These are phyloP conservation scores for Blastocystis sp. DNA, from an alignment of 352 stramenopile genomes.

Conservation along the genomic window DNA sequence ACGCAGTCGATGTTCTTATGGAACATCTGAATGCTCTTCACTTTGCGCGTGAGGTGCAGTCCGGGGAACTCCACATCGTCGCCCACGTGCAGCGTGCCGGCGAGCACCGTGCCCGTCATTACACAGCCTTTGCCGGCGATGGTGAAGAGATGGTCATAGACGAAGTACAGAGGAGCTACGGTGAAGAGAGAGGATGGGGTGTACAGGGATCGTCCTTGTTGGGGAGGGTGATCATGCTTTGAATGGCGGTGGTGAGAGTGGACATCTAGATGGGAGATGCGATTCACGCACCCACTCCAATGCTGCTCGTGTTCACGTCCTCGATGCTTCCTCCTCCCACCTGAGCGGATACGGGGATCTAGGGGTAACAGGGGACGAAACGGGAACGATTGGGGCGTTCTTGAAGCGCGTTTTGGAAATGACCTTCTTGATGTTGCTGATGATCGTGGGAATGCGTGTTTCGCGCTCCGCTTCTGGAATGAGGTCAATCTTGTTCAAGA, in stretches of 20 bases:
- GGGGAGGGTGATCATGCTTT: slow-evolving; percentile 20
- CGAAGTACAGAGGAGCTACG: slow-evolving; percentile 83
- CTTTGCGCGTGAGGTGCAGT: slow-evolving; percentile 82
- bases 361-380: slow-evolving; percentile 70
- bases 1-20: slow-evolving; percentile 80
- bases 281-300: slow-evolving; percentile 6
- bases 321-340: slow-evolving; percentile 67
- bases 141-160: slow-evolving; percentile 95
- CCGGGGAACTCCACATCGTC: slow-evolving; percentile 88
- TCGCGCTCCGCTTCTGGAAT: slow-evolving; percentile 78
- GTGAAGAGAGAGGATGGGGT: not conserved
- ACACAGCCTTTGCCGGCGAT: slow-evolving; percentile 94
- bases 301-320: slow-evolving; percentile 50
- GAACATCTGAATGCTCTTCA: slow-evolving; percentile 98
- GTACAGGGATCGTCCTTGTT: slow-evolving; percentile 42
- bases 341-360: slow-evolving; percentile 57
- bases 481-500: slow-evolving; percentile 96
- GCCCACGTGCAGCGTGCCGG: slow-evolving; percentile 81
- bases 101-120: slow-evolving; percentile 89
- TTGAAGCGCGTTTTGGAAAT: slow-evolving; percentile 80
- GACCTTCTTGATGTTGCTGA: slow-evolving; percentile 77
- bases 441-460: slow-evolving; percentile 76
- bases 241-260: not conserved
- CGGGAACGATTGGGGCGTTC: slow-evolving; percentile 80
- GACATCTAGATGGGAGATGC: slow-evolving; percentile 2